Evolutionary conservation across 1,284 basidiomycete species (phyloP), one percentile per base, ranked within the genome.

Genomic region (Trichosporon sp.): DNA sequence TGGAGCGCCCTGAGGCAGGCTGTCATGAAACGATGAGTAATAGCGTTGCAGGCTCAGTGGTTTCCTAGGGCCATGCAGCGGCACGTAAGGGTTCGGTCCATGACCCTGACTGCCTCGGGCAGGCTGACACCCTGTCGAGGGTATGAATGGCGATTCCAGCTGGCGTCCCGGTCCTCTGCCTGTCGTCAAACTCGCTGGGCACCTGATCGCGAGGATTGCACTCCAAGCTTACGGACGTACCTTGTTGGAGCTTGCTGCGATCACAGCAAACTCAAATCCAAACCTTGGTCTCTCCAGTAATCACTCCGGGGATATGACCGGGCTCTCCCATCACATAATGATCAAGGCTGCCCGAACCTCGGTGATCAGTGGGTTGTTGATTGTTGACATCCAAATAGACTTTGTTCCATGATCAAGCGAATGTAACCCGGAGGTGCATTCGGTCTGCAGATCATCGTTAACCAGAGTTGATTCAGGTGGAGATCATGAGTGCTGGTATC

Each of bases 21-120:
- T 54, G n/a, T 19, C 19, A 54, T 61, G 56, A 31, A 61, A 61
- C 56, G 12, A 14, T 61, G 16, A 35, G 16, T 35, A 14, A 19
- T 61, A 21, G 5, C 10, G 26, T 35, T 21, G 31, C 12, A 31
- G 14, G 31, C 56, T 61, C 31, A 61, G 56, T 61, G 32, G 56
- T 61, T 61, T 61, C 56, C 56, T 61, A 61, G 56, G 56, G 56
- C 56, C 56, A 16, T 4, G n/a, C 31, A 61, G 10, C 6, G 56
- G 56, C 10, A 35, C 56, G 56, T 35, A 61, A 61, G 56, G 56
- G 31, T 35, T 61, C 56, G 31, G 26, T 32, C 26, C 31, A 8
- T 10, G 26, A n/a, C 56, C 56, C 56, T 61, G 56, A 61, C 26
- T 54, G 51, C 56, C 26, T 35, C 21, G 54, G 21, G 11, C 26